Evolutionary conservation across 2,329 filamentous ascomycete genomes (phyloP), one percentile per base, ranked within the genome.

Genomic region (Volutella citrinella): DNA sequence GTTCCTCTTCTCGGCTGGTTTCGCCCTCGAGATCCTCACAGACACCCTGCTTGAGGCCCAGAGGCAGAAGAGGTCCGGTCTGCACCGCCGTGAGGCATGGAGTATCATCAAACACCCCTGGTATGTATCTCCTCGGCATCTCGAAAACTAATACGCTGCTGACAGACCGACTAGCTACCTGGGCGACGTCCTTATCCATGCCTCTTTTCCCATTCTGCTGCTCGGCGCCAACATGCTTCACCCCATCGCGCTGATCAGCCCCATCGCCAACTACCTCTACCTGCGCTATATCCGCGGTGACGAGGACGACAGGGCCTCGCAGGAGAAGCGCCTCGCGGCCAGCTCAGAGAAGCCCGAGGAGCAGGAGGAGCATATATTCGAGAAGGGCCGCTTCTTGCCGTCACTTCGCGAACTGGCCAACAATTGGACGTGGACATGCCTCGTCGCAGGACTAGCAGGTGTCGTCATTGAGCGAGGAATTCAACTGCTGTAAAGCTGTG

Each of bases 221-320:
- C 24, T 27, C 19, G 24, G 31, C 15, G 23, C 31, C 12, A 24
- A 24, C 12, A 22, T 34, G 12, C 15, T 34, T n/a, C 31, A 34
- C 31, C 31, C 31, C n/a, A 18, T 34, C 17, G 31, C 18, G 11
- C 23, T 34, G 11, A 19, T 19, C 16, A 24, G 31, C 9, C 31
- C 31, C 14, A 8, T 27, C 11, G 23, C 22, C 23, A 34, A 34
- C 31, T 34, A 34, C 24, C 11, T 34, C 24, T 34, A 27, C 31
- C 31, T 34, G 16, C 31, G 31, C 15, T 34, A 13, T 15, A 16
- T 34, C 17, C 23, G 23, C 7, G 31, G 31, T 19, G 31, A 34
- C 18, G 12, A 18, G 4, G 15, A 34, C 16, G 27, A 27, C 31
- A 24, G 27, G 31, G 31, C 23, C 10, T 22, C 5, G 23, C 23